phyloP scores from a whole-genome alignment of 2,329 filamentous ascomycete genomes.

The Aureobasidium sp. region DNA sequence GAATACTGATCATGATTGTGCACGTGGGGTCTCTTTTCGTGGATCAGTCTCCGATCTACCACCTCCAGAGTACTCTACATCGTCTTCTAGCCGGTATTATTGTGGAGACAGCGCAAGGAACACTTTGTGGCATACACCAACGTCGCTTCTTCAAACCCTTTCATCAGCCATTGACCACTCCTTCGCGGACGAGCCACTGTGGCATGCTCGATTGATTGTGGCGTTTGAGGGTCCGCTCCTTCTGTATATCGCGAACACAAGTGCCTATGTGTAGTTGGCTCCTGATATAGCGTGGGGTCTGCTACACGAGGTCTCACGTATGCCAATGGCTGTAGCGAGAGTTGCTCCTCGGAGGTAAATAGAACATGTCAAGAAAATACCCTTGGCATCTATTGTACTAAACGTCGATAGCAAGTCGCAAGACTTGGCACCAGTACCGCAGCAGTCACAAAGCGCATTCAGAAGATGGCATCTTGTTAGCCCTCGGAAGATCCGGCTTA shows the following conservation, averaged over 20 bases:
- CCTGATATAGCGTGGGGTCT: background rate
- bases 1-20: background rate
- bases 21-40: background rate
- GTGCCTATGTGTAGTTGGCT: background rate
- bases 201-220: background rate
- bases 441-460: background rate
- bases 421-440: background rate
- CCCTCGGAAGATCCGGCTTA: background rate
- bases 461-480: background rate
- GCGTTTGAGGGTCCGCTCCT: background rate
- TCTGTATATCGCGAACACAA: background rate
- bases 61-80: background rate
- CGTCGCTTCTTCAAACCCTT: background rate
- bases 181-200: background rate
- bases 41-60: background rate
- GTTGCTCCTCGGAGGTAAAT: background rate
- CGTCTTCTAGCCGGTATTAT: background rate
- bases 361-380: no score
- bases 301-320: background rate
- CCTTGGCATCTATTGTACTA: no score
- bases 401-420: no score
- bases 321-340: background rate
- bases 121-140: background rate
- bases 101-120: background rate
- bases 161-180: background rate